Percentiles rank a stretch among this genome's conserved stretches.
Conservation (phyloP, 2,329 filamentous ascomycete genomes). For the Penicillium sp. region DNA sequence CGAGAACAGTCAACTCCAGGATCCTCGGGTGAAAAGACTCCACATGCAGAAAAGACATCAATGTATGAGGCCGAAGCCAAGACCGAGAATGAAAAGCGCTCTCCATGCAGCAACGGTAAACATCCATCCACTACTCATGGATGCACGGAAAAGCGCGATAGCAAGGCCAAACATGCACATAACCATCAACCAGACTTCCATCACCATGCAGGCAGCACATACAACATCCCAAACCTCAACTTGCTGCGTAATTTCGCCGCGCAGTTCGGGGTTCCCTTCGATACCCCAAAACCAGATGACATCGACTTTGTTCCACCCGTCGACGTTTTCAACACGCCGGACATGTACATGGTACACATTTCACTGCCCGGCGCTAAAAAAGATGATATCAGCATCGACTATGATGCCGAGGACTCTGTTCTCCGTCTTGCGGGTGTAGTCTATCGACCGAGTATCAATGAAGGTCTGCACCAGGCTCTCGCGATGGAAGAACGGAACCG, state of each 20-base stretch:
- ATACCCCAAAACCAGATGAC: slow-evolving; percentile 15
- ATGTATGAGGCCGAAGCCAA: slow-evolving; percentile 7
- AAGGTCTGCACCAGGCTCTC: slow-evolving; percentile 60
- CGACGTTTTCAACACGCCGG: slow-evolving; percentile 67
- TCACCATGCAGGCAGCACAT: slow-evolving; percentile 1
- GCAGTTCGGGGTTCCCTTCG: slow-evolving; percentile 28
- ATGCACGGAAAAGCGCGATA: too few species aligned
- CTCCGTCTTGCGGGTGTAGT: slow-evolving; percentile 67
- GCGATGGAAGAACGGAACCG: slow-evolving; percentile 65
- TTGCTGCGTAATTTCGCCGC: slow-evolving; percentile 28
- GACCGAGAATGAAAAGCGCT: background rate
- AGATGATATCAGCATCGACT: slow-evolving; percentile 69
- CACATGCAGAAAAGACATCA: background rate
- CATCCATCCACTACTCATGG: too few species aligned
- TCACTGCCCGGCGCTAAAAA: slow-evolving; percentile 74
- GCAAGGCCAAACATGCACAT: too few species aligned
- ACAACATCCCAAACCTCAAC: slow-evolving; percentile 3
- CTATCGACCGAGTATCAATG: slow-evolving; percentile 64
- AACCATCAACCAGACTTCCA: too few species aligned
- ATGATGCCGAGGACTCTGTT: slow-evolving; percentile 61
- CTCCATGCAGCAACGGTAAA: slow-evolving; percentile 3
- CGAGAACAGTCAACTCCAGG: slow-evolving; percentile 5
- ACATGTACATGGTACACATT: slow-evolving; percentile 62
- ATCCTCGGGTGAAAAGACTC: slow-evolving; percentile 3
- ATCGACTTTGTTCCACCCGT: slow-evolving; percentile 36